These are phyloP conservation scores for Ogataea saltuana DNA, from an alignment of 805 yeast genomes.

Conservation along the genomic window DNA sequence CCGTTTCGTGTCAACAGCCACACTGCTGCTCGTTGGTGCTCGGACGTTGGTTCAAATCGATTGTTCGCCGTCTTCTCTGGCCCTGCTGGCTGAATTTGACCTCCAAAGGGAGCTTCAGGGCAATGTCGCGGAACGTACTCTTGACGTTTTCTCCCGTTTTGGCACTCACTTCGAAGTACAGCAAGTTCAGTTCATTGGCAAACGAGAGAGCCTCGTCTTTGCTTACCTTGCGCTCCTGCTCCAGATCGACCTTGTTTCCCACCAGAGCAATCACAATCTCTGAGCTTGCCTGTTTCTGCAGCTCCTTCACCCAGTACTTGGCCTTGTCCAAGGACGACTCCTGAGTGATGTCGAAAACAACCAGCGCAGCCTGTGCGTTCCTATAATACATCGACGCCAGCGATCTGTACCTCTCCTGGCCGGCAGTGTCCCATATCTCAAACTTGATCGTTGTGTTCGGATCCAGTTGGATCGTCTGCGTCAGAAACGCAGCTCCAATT, in stretches of 20 bases:
- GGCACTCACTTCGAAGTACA: slow-evolving; percentile 59
- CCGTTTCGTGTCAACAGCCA: slow-evolving; percentile 25
- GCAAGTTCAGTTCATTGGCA: slow-evolving; percentile 50
- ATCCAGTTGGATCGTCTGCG: slow-evolving; percentile 63
- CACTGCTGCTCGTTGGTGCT: slow-evolving; percentile 37
- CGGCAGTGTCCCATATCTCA: slow-evolving; percentile 88
- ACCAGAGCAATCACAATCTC: slow-evolving; percentile 77
- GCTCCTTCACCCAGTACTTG: slow-evolving; percentile 74
- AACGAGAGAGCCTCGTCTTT: slow-evolving; percentile 52
- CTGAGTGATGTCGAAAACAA: slow-evolving; percentile 75
- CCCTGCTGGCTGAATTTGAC: slow-evolving; percentile 26
- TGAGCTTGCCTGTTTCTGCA: slow-evolving; percentile 76
- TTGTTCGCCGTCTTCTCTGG: slow-evolving; percentile 27
- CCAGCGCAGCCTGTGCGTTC: slow-evolving; percentile 76
- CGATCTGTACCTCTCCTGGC: slow-evolving; percentile 77
- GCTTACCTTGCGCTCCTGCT: slow-evolving; percentile 46
- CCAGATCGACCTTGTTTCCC: slow-evolving; percentile 76
- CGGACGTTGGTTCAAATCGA: slow-evolving; percentile 34
- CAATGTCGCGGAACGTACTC: slow-evolving; percentile 50
- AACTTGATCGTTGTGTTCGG: slow-evolving; percentile 59
- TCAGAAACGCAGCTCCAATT: slow-evolving; percentile 81
- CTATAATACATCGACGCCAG: slow-evolving; percentile 84
- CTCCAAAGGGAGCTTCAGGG: slow-evolving; percentile 44
- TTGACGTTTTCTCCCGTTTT: slow-evolving; percentile 54
- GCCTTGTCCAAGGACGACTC: slow-evolving; percentile 69